Evolutionary conservation across 345 rosid genomes (phyloP), one percentile per base, ranked within the genome.

Genomic region (Sonneratia caseolaris): DNA sequence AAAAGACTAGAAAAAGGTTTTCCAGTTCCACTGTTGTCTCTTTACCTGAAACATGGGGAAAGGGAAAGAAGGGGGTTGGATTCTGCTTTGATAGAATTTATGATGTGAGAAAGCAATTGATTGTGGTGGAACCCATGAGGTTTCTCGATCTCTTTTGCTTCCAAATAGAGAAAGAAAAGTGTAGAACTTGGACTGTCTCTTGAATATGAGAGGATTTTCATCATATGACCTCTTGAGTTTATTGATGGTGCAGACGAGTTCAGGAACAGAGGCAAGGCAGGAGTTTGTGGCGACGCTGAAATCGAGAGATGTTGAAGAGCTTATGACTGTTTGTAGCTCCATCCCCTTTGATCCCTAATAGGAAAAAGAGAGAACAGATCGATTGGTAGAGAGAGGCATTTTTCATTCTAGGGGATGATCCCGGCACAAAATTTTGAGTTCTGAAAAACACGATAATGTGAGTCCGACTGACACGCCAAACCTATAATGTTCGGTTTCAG

Each of bases 231-330:
- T 35, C 35, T 62, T 14, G 38, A 62, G 27, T 37, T 35, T 43
- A 19, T 22, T 68, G 36, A n/a, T 71, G 49, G 61, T 71, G 53
- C 73, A 71, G 73, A 87, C 82, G 91, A 70, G 84, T 86, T 90
- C 89, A 90, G 84, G 96, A 83, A 79, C 97, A 90, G 79, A 88
- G 87, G 75, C 89, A 87, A 68, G 89, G 86, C 64, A 81, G 83
- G 71, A 79, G 88, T 36, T 68, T 86, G 68, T 87, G 91, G 90
- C 73, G 79, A 72, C 90, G 85, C 5, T 92, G 85, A 84, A 73
- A 56, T 64, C 24, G 0, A 53, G 24, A 37, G 40, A 49, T 38
- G 3, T 40, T 40, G 27, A n/a, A 42, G 11, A 27, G 9, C 37
- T 57, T 57, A 5, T 42, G 45, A 42, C 32, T 27, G 32, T 27